phyloP scores from a whole-genome alignment of 2,329 filamentous ascomycete species.

The Helicocarpus griseus region DNA sequence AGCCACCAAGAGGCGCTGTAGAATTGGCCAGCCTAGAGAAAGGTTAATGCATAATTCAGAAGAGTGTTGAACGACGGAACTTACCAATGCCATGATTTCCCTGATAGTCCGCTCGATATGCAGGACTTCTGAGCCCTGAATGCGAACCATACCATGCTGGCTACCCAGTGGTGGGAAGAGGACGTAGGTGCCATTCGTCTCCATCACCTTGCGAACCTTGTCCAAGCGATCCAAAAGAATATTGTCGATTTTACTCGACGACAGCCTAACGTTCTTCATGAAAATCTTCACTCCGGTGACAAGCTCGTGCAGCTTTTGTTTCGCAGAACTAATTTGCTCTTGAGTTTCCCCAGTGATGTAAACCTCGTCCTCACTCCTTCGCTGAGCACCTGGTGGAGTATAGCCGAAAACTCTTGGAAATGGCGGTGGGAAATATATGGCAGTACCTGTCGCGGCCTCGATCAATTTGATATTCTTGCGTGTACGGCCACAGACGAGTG shows the following conservation, averaged over 20 bases:
- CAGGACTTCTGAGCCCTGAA: slow-evolving; percentile 86
- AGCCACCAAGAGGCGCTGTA: slow-evolving; percentile 97
- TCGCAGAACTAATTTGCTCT: slow-evolving; percentile 77
- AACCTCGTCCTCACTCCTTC: slow-evolving; percentile 78
- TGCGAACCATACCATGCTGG: slow-evolving; percentile 71
- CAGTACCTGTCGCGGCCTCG: slow-evolving; percentile 87
- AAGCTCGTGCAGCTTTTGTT: slow-evolving; percentile 81
- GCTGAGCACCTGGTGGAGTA: slow-evolving; percentile 67
- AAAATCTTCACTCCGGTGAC: slow-evolving; percentile 71
- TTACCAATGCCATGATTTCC: slow-evolving; percentile 87
- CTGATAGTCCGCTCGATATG: slow-evolving; percentile 91
- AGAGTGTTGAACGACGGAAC: slow-evolving; percentile 23
- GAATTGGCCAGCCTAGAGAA: slow-evolving; percentile 74
- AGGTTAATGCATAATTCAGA: background rate
- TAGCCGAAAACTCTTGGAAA: slow-evolving; percentile 91
- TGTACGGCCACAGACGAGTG: slow-evolving; percentile 82
- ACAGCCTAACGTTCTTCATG: slow-evolving; percentile 85
- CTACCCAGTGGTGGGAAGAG: slow-evolving; percentile 82
- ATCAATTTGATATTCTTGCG: slow-evolving; percentile 97
- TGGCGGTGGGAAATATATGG: slow-evolving; percentile 94
- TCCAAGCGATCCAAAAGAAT: slow-evolving; percentile 84
- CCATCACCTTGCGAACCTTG: slow-evolving; percentile 96
- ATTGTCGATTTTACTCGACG: slow-evolving; percentile 86
- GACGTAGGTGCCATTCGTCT: slow-evolving; percentile 91
- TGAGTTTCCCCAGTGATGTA: slow-evolving; percentile 87